A percentile compares a stretch with the other conserved stretches of the same genome.
Evolutionary conservation across 2,329 filamentous ascomycete species (phyloP).

Genomic region (Plectosphaerella sp.): DNA sequence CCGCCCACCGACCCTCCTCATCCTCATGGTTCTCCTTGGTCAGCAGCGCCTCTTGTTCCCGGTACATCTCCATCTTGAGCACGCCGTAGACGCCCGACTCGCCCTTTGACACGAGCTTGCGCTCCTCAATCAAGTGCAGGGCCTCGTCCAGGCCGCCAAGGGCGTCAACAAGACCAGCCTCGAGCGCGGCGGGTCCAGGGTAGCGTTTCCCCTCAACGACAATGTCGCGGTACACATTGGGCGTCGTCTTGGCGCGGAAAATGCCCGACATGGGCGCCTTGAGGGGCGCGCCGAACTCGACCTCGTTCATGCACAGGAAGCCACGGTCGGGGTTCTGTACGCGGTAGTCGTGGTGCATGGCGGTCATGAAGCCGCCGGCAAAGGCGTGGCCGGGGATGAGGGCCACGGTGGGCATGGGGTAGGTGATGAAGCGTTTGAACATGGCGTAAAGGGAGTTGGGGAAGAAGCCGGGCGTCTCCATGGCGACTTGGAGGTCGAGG

Average conservation of each 20-base stretch:
- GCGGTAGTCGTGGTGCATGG: constrained; percentile 80
- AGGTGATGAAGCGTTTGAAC: constrained; percentile 57
- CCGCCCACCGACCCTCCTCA: constrained; percentile 44
- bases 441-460: constrained; percentile 56
- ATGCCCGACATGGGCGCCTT: constrained; percentile 69
- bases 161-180: constrained; percentile 64
- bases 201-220: constrained; percentile 73
- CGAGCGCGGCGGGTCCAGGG: constrained; percentile 56
- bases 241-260: constrained; percentile 64
- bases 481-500: constrained; percentile 69
- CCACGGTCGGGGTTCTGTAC: constrained; percentile 67
- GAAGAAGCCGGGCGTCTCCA: constrained; percentile 56
- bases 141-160: constrained; percentile 62
- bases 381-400: constrained; percentile 77
- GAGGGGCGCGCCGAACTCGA: constrained; percentile 74
- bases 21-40: constrained; percentile 43
- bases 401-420: constrained; percentile 79
- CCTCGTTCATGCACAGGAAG: constrained; percentile 77
- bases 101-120: constrained; percentile 56
- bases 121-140: constrained; percentile 53
- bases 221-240: constrained; percentile 55
- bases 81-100: constrained; percentile 63
- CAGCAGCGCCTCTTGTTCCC: constrained; percentile 57
- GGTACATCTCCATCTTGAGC: constrained; percentile 75
- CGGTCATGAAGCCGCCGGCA: constrained; percentile 75